Evolutionary conservation across 768 basidiomycete genomes (phyloP).

Genomic region (Phanerochaete sordida): DNA sequence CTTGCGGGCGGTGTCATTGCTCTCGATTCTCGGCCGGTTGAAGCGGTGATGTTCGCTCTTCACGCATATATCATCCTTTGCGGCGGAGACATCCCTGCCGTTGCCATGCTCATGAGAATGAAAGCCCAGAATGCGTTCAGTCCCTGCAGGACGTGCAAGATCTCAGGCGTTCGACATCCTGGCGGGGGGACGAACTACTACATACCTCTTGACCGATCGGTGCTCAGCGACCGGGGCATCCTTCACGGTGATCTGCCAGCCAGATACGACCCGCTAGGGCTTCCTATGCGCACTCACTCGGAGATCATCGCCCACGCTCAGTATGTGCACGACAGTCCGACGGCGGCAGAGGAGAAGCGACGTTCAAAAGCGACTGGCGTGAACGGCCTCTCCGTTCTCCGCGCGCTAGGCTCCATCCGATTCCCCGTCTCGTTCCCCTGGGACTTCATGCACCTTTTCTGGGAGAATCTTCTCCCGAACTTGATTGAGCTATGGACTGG

Average conservation of each 20-base stretch:
- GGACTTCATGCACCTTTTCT: slow-evolving; percentile 50
- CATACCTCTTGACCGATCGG: slow-evolving; percentile 15
- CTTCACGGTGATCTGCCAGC: no score
- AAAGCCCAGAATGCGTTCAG: slow-evolving; percentile 25
- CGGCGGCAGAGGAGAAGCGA: slow-evolving; percentile 2
- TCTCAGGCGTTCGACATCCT: slow-evolving; percentile 17
- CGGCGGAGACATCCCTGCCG: slow-evolving; percentile 25
- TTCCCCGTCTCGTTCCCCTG: slow-evolving; percentile 40
- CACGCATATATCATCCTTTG: slow-evolving; percentile 22
- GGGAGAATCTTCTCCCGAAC: slow-evolving; percentile 40
- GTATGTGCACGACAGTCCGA: slow-evolving; percentile 11
- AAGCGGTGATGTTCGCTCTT: slow-evolving; percentile 15
- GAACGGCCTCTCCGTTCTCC: slow-evolving; percentile 28
- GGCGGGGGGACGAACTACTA: slow-evolving; percentile 8
- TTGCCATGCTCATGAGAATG: slow-evolving; percentile 24
- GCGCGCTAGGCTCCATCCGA: slow-evolving; percentile 27
- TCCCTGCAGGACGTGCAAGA: slow-evolving; percentile 25
- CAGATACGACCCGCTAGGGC: slow-evolving; percentile 9
- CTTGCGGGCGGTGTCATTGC: slow-evolving; percentile 20
- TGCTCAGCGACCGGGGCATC: no score
- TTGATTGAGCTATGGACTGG: slow-evolving; percentile 40
- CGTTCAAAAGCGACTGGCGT: slow-evolving; percentile 17
- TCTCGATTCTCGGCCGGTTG: slow-evolving; percentile 11
- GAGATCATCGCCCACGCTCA: slow-evolving; percentile 10
- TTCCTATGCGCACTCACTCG: slow-evolving; percentile 17